A percentile compares a stretch with the other conserved stretches of the same genome.
Evolutionary conservation across 495 filamentous ascomycete genomes (phyloP).

Genomic region (Tuber umbilicatum): DNA sequence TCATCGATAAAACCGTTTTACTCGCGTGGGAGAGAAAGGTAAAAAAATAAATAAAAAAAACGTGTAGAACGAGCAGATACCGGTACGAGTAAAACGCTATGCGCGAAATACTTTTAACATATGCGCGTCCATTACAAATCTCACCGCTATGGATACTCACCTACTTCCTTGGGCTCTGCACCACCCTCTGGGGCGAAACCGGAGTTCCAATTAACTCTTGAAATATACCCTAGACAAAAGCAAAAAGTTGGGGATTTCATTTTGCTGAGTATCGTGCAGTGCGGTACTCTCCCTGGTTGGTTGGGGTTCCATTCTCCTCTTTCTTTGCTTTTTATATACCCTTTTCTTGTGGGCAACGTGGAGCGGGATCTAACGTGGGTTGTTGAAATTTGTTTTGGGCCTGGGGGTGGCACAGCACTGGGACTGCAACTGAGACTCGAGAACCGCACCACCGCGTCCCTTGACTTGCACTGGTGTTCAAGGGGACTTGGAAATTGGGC

Average conservation of each 20-base stretch:
- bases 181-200: not conserved
- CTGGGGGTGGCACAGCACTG: not conserved
- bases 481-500: not conserved
- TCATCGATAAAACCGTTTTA: not conserved
- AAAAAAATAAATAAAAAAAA: not conserved
- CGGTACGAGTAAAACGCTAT: not conserved
- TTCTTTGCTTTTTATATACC: not conserved
- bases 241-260: not conserved
- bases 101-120: not conserved
- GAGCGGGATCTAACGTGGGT: constrained; percentile 4
- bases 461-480: not conserved
- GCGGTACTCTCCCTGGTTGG: not conserved
- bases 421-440: not conserved
- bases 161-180: not conserved
- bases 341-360: not conserved
- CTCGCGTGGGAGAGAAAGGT: not conserved
- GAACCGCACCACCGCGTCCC: not conserved
- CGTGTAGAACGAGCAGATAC: not conserved
- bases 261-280: not conserved
- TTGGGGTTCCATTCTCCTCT: not conserved
- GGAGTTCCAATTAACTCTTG: not conserved
- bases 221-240: not conserved
- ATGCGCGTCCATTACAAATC: not conserved
- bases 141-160: not conserved
- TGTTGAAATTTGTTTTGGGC: not conserved